Conservation (phyloP, 371 early-diverging fungal species). For the Mortierella sp. region DNA sequence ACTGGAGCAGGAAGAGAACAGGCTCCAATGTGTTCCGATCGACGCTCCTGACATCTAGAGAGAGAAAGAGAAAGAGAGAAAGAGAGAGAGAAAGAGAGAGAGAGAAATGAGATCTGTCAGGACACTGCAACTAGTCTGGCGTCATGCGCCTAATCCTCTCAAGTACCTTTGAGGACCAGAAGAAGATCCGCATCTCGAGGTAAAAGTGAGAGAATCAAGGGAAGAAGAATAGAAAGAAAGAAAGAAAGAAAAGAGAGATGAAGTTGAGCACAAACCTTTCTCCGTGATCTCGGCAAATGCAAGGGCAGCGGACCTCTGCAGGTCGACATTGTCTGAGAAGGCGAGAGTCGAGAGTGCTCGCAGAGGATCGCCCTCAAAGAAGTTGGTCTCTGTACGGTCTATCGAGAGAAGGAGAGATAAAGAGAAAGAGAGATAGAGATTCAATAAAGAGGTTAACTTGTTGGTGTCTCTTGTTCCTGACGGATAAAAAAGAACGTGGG, state of each 20-base stretch:
- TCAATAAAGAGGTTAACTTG: constrained; percentile 7
- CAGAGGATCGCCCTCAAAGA: constrained; percentile 89
- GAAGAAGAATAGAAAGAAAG: too few species aligned
- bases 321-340: constrained; percentile 86
- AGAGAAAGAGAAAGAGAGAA: constrained; percentile 4
- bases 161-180: too few species aligned
- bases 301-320: constrained; percentile 90
- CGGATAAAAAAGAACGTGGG: constrained; percentile 4
- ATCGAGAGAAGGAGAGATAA: neutral
- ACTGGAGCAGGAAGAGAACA: constrained; percentile 83
- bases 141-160: too few species aligned
- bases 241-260: constrained; percentile 1
- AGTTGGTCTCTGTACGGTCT: constrained; percentile 84
- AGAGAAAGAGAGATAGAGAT: constrained; percentile 15
- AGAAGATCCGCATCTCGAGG: too few species aligned
- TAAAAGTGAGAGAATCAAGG: too few species aligned
- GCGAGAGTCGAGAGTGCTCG: constrained; percentile 85
- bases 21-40: constrained; percentile 85
- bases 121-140: too few species aligned
- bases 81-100: neutral
- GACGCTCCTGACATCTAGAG: constrained; percentile 81
- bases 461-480: neutral
- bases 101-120: neutral
- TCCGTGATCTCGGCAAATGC: constrained; percentile 95
- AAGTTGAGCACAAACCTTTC: constrained; percentile 64